Base-by-base conservation (phyloP, 371 early-diverging fungal species). In the Syncephalis plumigaleata region DNA sequence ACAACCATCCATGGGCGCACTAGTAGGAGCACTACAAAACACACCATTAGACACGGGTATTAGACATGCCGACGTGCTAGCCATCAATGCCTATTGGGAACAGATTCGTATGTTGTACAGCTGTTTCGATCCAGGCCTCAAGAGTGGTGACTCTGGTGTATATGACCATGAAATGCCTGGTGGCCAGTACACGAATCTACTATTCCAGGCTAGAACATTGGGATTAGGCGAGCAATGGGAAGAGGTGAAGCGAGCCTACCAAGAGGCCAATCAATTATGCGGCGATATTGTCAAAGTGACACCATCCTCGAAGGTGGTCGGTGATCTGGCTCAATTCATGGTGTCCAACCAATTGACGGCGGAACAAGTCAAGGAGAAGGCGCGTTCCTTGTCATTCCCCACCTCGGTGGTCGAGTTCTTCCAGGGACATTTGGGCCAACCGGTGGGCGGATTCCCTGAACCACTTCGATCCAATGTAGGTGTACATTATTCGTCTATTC, bases 271-370 rank as follows among this genome's bases (percentile, higher is more conserved):
- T 64, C 59, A 66, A 47, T 70, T 94, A 39, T 90, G 91, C 56
- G 95, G 95, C 39, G 91, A 92, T 56, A 80, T 94, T 55, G 84
- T 89, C 62, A 94, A 94, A 74, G 95, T 94, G 42, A 94, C 95
- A 3, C 95, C 95, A 4, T 89, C 90, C 36, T 84, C 84, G 59
- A 94, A 94, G 68, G 95, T 94, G n/a, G 92, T 94, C 8, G 95
- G 95, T 43, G 95, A 94, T 66, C 66, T 94, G 36, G 93, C 95
- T 39, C 95, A 94, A 63, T 91, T 94, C 57, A 84, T 94, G 86
- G 95, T 92, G 7, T 77, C 90, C 42, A 87, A 90, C 69, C 70
- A 75, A 27, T 60, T 91, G 39, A 61, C 57, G 1, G 79, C 70
- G 36, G 57, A 82, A 47, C 87, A 87, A 26, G 84, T 94, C 2